Percentiles rank a stretch among this genome's conserved stretches.
Evolutionary conservation across 169 alveolate genomes (phyloP).

Genomic region (Plasmodium coatneyi): DNA sequence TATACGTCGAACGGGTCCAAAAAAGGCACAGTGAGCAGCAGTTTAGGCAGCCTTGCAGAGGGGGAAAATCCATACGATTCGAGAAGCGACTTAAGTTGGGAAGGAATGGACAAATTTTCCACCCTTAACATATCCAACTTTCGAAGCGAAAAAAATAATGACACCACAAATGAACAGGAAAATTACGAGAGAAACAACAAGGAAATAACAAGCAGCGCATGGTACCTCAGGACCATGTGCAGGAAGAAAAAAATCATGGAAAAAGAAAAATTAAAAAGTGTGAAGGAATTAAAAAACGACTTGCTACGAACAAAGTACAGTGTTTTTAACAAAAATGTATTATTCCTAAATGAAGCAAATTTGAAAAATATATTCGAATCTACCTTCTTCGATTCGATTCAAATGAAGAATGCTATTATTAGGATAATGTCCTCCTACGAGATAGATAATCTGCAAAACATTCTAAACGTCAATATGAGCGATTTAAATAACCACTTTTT

Average conservation of each 20-base stretch:
- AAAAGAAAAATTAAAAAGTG: conserved; percentile 56
- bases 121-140: background rate
- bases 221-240: conserved; percentile 26
- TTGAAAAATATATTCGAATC: conserved; percentile 69
- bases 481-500: conserved; percentile 37
- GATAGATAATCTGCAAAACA: conserved; percentile 28
- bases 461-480: conserved; percentile 48
- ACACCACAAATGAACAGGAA: conserved; percentile 10
- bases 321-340: conserved; percentile 20
- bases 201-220: conserved; percentile 4
- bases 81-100: background rate
- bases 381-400: conserved; percentile 54
- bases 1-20: background rate
- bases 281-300: conserved; percentile 47
- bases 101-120: background rate
- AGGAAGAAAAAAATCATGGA: conserved; percentile 58
- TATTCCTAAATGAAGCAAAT: conserved; percentile 43
- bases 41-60: background rate
- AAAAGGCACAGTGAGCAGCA: background rate
- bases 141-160: background rate
- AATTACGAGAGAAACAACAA: background rate
- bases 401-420: conserved; percentile 59
- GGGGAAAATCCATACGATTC: background rate
- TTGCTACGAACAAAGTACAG: conserved; percentile 40
- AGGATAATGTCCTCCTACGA: conserved; percentile 63